Evolutionary conservation across 2,329 filamentous ascomycete genomes (phyloP).

Genomic region (Botrytis squamosa): DNA sequence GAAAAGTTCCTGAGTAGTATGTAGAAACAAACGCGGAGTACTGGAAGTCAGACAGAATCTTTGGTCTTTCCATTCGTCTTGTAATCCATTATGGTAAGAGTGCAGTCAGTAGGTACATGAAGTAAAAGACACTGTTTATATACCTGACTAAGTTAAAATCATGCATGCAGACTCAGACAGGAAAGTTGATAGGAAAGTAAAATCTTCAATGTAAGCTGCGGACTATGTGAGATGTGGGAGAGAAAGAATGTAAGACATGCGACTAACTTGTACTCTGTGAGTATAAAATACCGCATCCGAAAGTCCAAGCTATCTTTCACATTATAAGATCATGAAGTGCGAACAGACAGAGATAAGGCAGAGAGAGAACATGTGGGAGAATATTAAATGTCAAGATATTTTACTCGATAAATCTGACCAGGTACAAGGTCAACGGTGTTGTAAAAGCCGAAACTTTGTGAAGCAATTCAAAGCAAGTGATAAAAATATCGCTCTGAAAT

Average conservation of each 20-base stretch:
- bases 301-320: neutral
- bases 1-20: neutral
- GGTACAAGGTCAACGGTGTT: fast-evolving
- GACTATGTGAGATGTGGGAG: neutral
- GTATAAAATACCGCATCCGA: neutral
- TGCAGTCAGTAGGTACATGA: too few relatives aligned
- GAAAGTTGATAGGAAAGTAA: neutral
- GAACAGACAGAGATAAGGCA: neutral
- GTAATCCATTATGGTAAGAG: too few relatives aligned
- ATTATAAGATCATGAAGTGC: neutral
- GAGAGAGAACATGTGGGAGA: neutral
- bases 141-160: fast-evolving
- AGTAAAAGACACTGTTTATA: neutral
- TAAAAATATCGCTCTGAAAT: neutral
- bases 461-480: fast-evolving
- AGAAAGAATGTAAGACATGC: neutral
- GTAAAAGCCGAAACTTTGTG: fast-evolving
- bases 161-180: fast-evolving
- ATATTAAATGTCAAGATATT: neutral
- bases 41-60: neutral
- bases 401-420: neutral
- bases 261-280: neutral
- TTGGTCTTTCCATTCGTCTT: neutral
- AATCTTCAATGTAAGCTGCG: neutral
- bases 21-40: neutral